Evolutionary conservation across 164 flowering plant species (phyloP), one percentile per base, ranked within the genome.

Genomic region (Sedum album): DNA sequence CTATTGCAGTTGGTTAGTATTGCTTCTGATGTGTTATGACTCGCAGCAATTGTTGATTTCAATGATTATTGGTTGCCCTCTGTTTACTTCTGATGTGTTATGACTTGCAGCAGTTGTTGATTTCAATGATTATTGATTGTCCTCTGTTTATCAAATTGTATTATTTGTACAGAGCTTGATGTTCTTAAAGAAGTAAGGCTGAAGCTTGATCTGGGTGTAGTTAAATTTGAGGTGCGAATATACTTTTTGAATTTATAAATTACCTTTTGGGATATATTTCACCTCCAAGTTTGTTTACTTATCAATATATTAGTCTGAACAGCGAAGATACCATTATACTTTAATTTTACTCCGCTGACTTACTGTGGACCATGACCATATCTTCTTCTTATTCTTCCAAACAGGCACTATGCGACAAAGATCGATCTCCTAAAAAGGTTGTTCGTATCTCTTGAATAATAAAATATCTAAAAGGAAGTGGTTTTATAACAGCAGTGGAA

Each of bases 121-220:
- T 20, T 1, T 62, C 14, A 41, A 41, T 51, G 57, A 21, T 21
- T 1, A n/a, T n/a, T 51, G 1, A n/a, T 6, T 2, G 53, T 65
- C 3, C 21, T 5, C 21, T 49, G 60, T 48, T 46, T 66, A 57
- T 13, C 48, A 39, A 74, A 31, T 39, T 70, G 10, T 73, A 31
- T 66, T 76, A 0, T 63, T 17, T 63, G 41, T 86, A 75, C 88
- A 94, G 97, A 94, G 77, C 99, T 96, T 71, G 97, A 87, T 82
- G 83, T 94, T 73, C 83, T 78, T 62, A 88, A 83, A 78, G 99
- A 94, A 81, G 99, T 94, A 75, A 92, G 90, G 84, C 93, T 85
- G 78, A 91, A 88, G 85, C 82, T 94, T 71, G 99, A 94, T 51
- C 83, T 85, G 66, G 97, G 96, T 67, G 73, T 93, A 44, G 96